phyloP scores from a whole-genome alignment of 306 rosid species.

The Senna tora region DNA sequence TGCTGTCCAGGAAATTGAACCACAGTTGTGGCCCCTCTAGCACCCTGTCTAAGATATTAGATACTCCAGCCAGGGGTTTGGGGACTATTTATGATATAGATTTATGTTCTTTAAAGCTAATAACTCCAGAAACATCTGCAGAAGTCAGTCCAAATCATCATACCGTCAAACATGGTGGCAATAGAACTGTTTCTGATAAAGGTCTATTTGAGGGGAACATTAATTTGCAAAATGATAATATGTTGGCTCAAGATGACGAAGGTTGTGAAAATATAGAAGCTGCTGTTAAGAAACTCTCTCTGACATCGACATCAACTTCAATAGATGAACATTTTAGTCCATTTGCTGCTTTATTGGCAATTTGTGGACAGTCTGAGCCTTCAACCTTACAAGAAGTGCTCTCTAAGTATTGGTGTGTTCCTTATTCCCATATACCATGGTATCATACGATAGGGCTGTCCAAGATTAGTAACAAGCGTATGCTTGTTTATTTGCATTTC shows the following conservation, averaged over 20 bases:
- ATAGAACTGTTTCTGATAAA: conserved; percentile 21
- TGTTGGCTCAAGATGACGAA: conserved; percentile 36
- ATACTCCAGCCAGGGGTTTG: conserved; percentile 50
- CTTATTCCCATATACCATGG: conserved; percentile 32
- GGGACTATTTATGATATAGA: conserved; percentile 46
- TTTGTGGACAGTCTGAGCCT: conserved; percentile 86
- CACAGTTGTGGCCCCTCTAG: conserved; percentile 60
- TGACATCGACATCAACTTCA: conserved; percentile 60
- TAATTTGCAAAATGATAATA: conserved; percentile 29
- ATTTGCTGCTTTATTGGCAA: conserved; percentile 63
- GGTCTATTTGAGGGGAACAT: conserved; percentile 36
- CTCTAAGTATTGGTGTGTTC: conserved; percentile 64
- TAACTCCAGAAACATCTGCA: conserved; percentile 42
- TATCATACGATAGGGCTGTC: conserved; percentile 17
- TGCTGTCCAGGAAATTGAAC: conserved; percentile 59
- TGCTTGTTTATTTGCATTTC: conserved; percentile 12
- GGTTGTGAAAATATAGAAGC: conserved; percentile 54
- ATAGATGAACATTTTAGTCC: conserved; percentile 54
- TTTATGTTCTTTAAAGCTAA: conserved; percentile 37
- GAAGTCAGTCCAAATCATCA: conserved; percentile 37
- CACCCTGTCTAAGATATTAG: conserved; percentile 79
- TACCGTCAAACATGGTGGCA: conserved; percentile 31
- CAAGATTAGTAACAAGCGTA: conserved; percentile 10
- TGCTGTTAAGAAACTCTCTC: conserved; percentile 72
- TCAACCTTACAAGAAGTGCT: conserved; percentile 57